Percentiles rank a stretch among this genome's conserved stretches.
phyloP scores from a whole-genome alignment of 495 filamentous ascomycete species.

The Daldinia loculata region DNA sequence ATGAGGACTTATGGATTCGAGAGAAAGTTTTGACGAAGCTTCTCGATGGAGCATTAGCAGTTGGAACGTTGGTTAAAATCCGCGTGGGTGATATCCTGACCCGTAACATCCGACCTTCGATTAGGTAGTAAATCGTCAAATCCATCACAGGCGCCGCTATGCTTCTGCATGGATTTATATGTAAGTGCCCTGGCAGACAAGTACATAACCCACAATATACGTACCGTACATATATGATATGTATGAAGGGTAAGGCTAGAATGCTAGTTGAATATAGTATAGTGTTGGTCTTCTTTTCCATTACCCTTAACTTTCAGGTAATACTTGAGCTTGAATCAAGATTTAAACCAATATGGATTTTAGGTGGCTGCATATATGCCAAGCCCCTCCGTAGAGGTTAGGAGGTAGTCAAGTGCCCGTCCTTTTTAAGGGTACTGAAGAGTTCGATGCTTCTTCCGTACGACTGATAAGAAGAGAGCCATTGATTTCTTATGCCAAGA shows the following conservation, averaged over 20 bases:
- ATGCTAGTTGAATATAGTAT: not conserved
- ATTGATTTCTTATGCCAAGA: conserved; percentile 35
- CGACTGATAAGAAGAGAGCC: conserved; percentile 41
- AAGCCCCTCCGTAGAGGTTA: not conserved
- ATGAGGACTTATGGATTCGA: conserved; percentile 15
- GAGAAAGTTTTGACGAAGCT: conserved; percentile 33
- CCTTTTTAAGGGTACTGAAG: not conserved
- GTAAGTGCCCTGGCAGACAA: not conserved
- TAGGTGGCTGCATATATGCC: conserved; percentile 15
- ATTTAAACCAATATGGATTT: conserved; percentile 6
- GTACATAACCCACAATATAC: not conserved
- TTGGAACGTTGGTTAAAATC: not conserved
- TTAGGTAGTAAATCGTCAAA: conserved; percentile 17
- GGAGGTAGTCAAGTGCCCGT: too few relatives aligned
- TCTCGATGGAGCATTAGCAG: conserved; percentile 16
- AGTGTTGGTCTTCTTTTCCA: not conserved
- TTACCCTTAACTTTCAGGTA: conserved; percentile 22
- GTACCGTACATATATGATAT: not conserved
- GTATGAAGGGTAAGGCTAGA: not conserved
- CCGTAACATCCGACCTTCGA: conserved; percentile 12
- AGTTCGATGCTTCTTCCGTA: conserved; percentile 21
- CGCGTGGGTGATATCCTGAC: not conserved
- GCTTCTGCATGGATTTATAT: not conserved
- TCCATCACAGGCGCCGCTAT: not conserved
- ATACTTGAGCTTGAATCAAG: conserved; percentile 22